A percentile compares a stretch with the other conserved stretches of the same genome.
Evolutionary conservation across 257 asterid species (phyloP).

Genomic region (Nicotiana otophora): DNA sequence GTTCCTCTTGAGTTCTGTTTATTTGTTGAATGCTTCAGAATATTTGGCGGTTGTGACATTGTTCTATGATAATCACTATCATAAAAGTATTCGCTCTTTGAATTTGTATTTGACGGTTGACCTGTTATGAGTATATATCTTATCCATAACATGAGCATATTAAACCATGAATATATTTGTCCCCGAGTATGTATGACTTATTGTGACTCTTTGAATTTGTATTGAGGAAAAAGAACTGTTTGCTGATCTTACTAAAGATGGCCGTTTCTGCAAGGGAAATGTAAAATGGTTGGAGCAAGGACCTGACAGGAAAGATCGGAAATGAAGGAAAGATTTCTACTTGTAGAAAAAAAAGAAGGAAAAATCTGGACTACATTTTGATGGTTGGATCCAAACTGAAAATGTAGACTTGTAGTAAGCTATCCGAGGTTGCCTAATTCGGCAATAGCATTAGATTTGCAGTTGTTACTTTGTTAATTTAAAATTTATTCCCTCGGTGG

Average conservation of each 20-base stretch:
- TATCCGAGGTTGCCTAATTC: background rate
- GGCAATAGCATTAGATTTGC: background rate
- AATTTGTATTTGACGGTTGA: background rate
- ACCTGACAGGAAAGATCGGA: background rate
- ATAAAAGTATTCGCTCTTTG: background rate
- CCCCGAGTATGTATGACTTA: background rate
- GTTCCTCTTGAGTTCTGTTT: background rate
- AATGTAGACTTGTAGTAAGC: background rate
- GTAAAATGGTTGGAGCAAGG: background rate
- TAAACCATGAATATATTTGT: background rate
- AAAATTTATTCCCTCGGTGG: background rate
- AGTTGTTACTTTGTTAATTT: background rate
- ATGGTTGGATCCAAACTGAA: background rate
- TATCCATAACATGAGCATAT: background rate
- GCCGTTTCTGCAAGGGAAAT: background rate
- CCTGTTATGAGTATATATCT: background rate
- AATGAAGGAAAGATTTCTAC: background rate
- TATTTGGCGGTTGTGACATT: background rate
- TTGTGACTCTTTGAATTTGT: background rate
- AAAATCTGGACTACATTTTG: background rate
- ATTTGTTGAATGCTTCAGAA: background rate
- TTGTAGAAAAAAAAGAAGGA: background rate
- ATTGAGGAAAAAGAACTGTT: background rate
- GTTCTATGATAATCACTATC: background rate
- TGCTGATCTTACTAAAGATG: background rate